A percentile compares a stretch with the other conserved stretches of the same genome.
These are phyloP conservation scores for Lepidopterella palustris DNA, from an alignment of 495 filamentous ascomycete species.

Conservation along the genomic window DNA sequence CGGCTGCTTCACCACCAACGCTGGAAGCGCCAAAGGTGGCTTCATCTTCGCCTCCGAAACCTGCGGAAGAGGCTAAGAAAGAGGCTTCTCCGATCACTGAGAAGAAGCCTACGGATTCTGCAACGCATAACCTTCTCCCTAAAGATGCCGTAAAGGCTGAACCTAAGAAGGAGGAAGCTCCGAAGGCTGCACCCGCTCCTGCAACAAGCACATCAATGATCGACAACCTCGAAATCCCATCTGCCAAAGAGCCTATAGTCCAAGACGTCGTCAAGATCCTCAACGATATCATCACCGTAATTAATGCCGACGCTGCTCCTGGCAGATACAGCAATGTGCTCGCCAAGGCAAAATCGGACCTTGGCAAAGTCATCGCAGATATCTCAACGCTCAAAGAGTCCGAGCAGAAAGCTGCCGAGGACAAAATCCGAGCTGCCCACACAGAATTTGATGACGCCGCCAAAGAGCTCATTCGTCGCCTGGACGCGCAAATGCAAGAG, in stretches of 20 bases:
- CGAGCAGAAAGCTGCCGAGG: constrained; percentile 63
- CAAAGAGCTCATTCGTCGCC: constrained; percentile 63
- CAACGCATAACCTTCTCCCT: constrained; percentile 31
- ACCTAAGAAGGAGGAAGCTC: constrained; percentile 21
- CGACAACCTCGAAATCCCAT: constrained; percentile 62
- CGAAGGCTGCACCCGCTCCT: constrained; percentile 22
- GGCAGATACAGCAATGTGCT: constrained; percentile 69
- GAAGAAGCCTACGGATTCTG: constrained; percentile 27
- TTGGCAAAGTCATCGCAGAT: constrained; percentile 67
- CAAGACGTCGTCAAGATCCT: constrained; percentile 92
- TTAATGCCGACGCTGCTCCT: constrained; percentile 73
- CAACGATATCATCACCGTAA: constrained; percentile 88
- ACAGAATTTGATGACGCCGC: constrained; percentile 74
- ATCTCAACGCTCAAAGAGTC: constrained; percentile 63
- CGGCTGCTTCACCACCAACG: not conserved
- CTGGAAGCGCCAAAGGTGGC: constrained; percentile 13
- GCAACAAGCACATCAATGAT: constrained; percentile 53
- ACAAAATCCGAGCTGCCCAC: constrained; percentile 64
- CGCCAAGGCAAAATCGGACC: constrained; percentile 71
- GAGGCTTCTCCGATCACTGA: constrained; percentile 20
- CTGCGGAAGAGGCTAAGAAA: constrained; percentile 18
- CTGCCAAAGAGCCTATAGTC: constrained; percentile 76
- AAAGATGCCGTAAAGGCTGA: constrained; percentile 18
- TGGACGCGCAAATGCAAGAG: constrained; percentile 62
- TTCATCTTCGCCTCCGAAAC: constrained; percentile 3